Conservation (phyloP, 2,329 filamentous ascomycete genomes). For the Colletotrichum sp. region DNA sequence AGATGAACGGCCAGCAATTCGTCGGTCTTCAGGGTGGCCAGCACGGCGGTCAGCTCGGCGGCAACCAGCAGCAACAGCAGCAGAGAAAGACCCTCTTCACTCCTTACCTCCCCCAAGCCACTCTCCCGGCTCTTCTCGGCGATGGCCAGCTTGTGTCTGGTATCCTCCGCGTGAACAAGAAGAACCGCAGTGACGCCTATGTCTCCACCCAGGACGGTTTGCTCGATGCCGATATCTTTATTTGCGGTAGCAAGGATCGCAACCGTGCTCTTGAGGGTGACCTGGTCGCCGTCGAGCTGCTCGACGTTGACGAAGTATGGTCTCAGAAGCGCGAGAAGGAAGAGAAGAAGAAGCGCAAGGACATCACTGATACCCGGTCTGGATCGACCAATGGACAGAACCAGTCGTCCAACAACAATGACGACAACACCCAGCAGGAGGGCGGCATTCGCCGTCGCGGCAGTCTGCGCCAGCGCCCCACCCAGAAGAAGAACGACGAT, state of each 20-base stretch:
- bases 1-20: conserved; percentile 78
- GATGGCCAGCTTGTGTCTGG: conserved; percentile 96
- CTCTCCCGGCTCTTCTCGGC: conserved; percentile 84
- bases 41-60: conserved; percentile 70
- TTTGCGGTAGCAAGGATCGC: conserved; percentile 98
- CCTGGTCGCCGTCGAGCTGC: conserved; percentile 90
- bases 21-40: conserved; percentile 73
- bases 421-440: conserved; percentile 70
- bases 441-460: conserved; percentile 91
- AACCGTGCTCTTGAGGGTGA: conserved; percentile 97
- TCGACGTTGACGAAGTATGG: conserved; percentile 99
- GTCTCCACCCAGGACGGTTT: conserved; percentile 88
- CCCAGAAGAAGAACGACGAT: conserved; percentile 99
- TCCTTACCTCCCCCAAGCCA: conserved; percentile 94
- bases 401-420: conserved; percentile 65
- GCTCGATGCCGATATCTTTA: conserved; percentile 97
- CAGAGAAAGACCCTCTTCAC: conserved; percentile 99
- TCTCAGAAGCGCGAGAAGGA: conserved; percentile 98
- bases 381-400: conserved; percentile 76
- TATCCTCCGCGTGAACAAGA: conserved; percentile 98
- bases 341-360: conserved; percentile 99
- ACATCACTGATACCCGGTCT: conserved; percentile 89
- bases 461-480: conserved; percentile 93
- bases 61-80: conserved; percentile 79
- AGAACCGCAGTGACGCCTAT: conserved; percentile 98